These are phyloP conservation scores for Parastagonospora avenae DNA, from an alignment of 2,329 filamentous ascomycete genomes.

Conservation along the genomic window DNA sequence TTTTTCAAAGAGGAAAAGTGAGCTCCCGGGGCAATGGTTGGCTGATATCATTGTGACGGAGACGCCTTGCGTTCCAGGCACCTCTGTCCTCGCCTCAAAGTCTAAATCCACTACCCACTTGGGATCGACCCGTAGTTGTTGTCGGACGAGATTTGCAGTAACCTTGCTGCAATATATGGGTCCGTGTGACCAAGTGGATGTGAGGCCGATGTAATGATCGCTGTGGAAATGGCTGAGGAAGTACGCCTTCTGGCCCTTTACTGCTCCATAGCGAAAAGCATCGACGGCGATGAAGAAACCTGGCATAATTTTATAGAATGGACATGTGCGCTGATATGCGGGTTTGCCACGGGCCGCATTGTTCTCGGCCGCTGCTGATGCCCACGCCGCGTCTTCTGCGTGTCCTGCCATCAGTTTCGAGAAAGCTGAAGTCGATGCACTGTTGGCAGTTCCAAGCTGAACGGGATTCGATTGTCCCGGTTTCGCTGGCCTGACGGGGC, in stretches of 20 bases:
- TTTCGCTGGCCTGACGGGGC: conserved; percentile 68
- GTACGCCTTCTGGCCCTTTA: conserved; percentile 90
- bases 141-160: conserved; percentile 85
- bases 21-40: conserved; percentile 96
- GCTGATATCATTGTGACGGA: conserved; percentile 93
- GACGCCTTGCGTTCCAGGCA: conserved; percentile 82
- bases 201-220: conserved; percentile 93
- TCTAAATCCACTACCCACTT: conserved; percentile 85
- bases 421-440: conserved; percentile 71
- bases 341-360: conserved; percentile 79
- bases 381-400: conserved; percentile 89
- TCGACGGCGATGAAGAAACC: conserved; percentile 93
- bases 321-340: conserved; percentile 87
- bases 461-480: conserved; percentile 85
- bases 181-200: conserved; percentile 85
- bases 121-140: conserved; percentile 82
- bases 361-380: conserved; percentile 80
- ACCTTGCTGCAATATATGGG: conserved; percentile 96
- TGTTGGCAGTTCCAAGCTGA: conserved; percentile 53
- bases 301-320: conserved; percentile 98
- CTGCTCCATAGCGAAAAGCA: conserved; percentile 92
- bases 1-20: conserved; percentile 92
- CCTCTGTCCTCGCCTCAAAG: conserved; percentile 78
- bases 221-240: conserved; percentile 98
- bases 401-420: conserved; percentile 91